Conservation (phyloP, 306 rosid species). For the Parietaria judaica region DNA sequence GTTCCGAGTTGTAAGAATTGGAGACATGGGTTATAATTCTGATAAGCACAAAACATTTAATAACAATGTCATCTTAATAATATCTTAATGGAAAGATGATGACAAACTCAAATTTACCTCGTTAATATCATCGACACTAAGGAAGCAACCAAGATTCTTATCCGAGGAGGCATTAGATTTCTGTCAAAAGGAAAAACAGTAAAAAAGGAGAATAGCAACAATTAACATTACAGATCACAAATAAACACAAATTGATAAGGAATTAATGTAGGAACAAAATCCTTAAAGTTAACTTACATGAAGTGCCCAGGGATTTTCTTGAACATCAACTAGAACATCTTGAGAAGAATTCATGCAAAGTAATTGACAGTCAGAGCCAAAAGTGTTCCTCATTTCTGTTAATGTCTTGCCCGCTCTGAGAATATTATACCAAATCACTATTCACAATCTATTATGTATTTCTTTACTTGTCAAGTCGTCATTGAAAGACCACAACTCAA, state of each 20-base stretch:
- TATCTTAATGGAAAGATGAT: slow-evolving; percentile 16
- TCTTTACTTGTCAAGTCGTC: no score
- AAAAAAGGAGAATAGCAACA: slow-evolving; percentile 13
- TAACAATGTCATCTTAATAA: slow-evolving; percentile 4
- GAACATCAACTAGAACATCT: slow-evolving; percentile 49
- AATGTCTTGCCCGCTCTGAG: slow-evolving; percentile 69
- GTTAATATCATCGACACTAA: slow-evolving; percentile 53
- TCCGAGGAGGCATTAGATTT: slow-evolving; percentile 41
- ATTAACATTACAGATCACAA: not conserved
- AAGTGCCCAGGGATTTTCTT: slow-evolving; percentile 71
- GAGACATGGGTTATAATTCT: slow-evolving; percentile 31
- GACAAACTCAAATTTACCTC: slow-evolving; percentile 42
- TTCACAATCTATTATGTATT: not conserved
- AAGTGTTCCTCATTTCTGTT: slow-evolving; percentile 71
- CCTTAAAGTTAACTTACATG: slow-evolving; percentile 45
- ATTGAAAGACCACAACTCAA: no score
- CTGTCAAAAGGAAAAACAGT: slow-evolving; percentile 47
- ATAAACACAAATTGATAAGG: not conserved
- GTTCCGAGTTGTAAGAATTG: slow-evolving; percentile 34
- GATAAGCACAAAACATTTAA: slow-evolving; percentile 13
- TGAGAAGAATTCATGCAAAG: slow-evolving; percentile 76
- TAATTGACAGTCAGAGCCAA: slow-evolving; percentile 72
- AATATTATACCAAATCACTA: slow-evolving; percentile 18
- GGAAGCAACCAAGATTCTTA: slow-evolving; percentile 64
- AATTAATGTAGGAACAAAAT: slow-evolving; percentile 8